Conservation (phyloP, 257 asterid genomes). For the Plantago elongata region DNA sequence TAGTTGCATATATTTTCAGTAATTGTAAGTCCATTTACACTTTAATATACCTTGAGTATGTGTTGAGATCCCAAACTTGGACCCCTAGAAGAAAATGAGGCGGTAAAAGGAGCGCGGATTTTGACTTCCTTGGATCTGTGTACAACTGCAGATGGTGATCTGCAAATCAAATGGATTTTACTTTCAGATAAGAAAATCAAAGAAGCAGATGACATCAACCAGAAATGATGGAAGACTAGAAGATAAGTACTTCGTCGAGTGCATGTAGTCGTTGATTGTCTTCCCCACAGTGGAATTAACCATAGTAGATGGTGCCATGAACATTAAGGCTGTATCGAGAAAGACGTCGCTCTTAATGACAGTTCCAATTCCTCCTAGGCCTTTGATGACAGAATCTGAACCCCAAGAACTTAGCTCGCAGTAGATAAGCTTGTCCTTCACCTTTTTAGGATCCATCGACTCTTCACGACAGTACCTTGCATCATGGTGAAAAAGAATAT, state of each 20-base stretch:
- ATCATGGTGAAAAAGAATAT: background rate
- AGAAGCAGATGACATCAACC: background rate
- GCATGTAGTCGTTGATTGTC: conserved; percentile 43
- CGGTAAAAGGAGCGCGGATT: conserved; percentile 65
- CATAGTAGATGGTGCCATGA: conserved; percentile 73
- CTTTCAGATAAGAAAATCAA: background rate
- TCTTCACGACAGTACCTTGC: conserved; percentile 47
- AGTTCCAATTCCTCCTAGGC: conserved; percentile 71
- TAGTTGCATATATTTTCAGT: too few species aligned
- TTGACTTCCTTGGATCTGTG: conserved; percentile 54
- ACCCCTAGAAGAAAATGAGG: conserved; percentile 87
- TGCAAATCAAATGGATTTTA: conserved; percentile 27
- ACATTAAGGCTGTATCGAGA: conserved; percentile 68
- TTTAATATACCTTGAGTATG: conserved; percentile 56
- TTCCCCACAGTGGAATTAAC: conserved; percentile 50
- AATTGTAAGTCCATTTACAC: background rate
- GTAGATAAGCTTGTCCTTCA: conserved; percentile 68
- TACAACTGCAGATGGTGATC: conserved; percentile 68
- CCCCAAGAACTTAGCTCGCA: conserved; percentile 61
- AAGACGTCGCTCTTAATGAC: conserved; percentile 46
- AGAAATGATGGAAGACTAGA: background rate
- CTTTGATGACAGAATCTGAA: conserved; percentile 65
- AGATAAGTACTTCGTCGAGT: conserved; percentile 46
- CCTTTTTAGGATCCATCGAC: conserved; percentile 79
- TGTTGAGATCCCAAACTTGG: conserved; percentile 60